Evolutionary conservation across 148 eudicot genomes (phyloP).

Genomic region (Vaccinium myrtillus): DNA sequence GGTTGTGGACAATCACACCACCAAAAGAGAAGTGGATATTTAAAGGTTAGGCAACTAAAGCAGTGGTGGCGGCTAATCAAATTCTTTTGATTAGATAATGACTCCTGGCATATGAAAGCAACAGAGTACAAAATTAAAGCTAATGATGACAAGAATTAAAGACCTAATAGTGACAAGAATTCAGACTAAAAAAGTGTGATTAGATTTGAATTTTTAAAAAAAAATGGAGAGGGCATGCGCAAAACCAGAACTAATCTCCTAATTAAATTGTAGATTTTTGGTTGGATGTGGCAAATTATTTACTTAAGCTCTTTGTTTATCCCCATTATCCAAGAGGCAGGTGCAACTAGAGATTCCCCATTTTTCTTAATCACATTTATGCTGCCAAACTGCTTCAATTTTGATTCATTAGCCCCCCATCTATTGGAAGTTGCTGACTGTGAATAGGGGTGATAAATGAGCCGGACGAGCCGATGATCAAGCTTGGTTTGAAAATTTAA

Average conservation of each 20-base stretch:
- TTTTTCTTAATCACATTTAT: neutral
- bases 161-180: neutral
- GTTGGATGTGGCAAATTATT: neutral
- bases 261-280: neutral
- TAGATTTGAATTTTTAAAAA: neutral
- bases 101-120: neutral
- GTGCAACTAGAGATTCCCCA: neutral
- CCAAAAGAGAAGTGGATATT: neutral
- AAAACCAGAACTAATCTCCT: neutral
- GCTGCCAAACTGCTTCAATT: neutral
- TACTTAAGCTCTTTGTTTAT: neutral
- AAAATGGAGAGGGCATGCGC: neutral
- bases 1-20: neutral
- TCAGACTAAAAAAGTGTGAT: neutral
- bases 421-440: neutral
- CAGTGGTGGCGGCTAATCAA: neutral
- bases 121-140: neutral
- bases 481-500: too few relatives aligned
- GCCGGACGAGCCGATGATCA: too few relatives aligned
- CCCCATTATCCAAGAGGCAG: neutral
- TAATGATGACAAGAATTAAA: neutral
- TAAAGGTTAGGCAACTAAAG: constrained; percentile 3
- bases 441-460: too few relatives aligned
- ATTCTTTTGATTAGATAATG: neutral
- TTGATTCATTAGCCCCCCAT: neutral